phyloP scores from a whole-genome alignment of 495 filamentous ascomycete genomes.

The Daldinia grandis region DNA sequence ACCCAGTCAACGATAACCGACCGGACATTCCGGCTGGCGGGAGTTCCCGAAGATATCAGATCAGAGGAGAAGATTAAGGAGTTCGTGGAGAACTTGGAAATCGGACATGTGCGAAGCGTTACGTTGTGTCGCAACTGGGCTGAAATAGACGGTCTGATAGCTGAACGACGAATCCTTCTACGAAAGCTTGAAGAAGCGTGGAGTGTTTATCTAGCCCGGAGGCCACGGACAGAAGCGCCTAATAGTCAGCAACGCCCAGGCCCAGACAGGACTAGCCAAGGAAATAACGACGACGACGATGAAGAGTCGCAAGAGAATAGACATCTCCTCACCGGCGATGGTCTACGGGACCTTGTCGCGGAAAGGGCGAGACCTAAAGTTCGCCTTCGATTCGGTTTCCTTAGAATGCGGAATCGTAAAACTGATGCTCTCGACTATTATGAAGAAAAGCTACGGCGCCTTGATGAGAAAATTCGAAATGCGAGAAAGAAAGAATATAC shows the following conservation, averaged over 20 bases:
- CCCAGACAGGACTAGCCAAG: slow-evolving; percentile 3
- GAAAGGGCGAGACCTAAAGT: slow-evolving; percentile 68
- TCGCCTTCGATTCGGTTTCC: slow-evolving; percentile 81
- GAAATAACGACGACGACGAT: slow-evolving; percentile 27
- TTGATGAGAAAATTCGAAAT: slow-evolving; percentile 78
- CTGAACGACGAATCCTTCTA: slow-evolving; percentile 68
- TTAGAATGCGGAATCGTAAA: slow-evolving; percentile 73
- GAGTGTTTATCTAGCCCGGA: slow-evolving; percentile 66
- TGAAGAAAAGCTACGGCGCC: slow-evolving; percentile 79
- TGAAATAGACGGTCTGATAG: slow-evolving; percentile 78
- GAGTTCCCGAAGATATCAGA: slow-evolving; percentile 80
- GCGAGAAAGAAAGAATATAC: slow-evolving; percentile 80
- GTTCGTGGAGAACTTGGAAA: slow-evolving; percentile 84
- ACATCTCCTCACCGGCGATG: slow-evolving; percentile 61
- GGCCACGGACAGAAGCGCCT: slow-evolving; percentile 19
- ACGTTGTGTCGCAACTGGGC: slow-evolving; percentile 89
- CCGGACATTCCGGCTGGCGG: slow-evolving; percentile 89
- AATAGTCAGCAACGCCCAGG: slow-evolving; percentile 20
- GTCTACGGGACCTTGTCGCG: slow-evolving; percentile 38
- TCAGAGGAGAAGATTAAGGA: slow-evolving; percentile 86
- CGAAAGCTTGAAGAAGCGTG: slow-evolving; percentile 85
- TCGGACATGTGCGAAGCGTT: slow-evolving; percentile 93
- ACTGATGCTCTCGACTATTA: slow-evolving; percentile 95
- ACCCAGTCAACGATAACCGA: slow-evolving; percentile 93
- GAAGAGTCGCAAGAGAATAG: slow-evolving; percentile 56